Evolutionary conservation across 73 alveolate species (phyloP).

Genomic region (Paramecium tetraurelia): DNA sequence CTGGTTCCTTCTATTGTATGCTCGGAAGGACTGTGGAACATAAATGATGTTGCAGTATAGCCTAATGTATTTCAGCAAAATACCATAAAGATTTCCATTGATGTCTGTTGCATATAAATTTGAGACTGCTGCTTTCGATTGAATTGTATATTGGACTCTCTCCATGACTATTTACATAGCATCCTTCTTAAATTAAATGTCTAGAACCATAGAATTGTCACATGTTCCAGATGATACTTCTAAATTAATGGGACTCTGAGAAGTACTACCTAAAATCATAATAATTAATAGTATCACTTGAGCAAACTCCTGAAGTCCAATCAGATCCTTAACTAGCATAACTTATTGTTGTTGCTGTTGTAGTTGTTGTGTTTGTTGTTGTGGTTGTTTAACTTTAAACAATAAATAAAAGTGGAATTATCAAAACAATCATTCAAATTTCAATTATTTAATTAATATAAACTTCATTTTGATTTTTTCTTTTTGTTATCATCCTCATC

Average conservation of each 20-base stretch:
- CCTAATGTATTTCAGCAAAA: background rate
- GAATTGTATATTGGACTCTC: conserved; percentile 14
- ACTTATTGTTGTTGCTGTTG: background rate
- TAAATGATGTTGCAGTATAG: conserved; percentile 23
- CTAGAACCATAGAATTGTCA: conserved; percentile 61
- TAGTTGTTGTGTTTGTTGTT: background rate
- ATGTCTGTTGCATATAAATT: conserved; percentile 61
- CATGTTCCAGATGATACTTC: conserved; percentile 57
- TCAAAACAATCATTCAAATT: background rate
- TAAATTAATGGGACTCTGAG: conserved; percentile 43
- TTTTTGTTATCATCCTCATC: background rate
- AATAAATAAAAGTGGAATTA: background rate
- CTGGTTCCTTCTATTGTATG: conserved; percentile 51
- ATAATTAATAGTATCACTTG: background rate
- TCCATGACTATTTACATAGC: conserved; percentile 16
- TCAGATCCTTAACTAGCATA: conserved; percentile 4
- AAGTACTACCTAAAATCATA: background rate
- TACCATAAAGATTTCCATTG: conserved; percentile 51
- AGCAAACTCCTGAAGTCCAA: conserved; percentile 7
- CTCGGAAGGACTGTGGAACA: conserved; percentile 56
- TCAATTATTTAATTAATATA: background rate
- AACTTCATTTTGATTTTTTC: background rate
- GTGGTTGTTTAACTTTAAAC: background rate
- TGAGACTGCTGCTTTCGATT: conserved; percentile 17
- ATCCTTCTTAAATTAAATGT: conserved; percentile 18